Percentiles rank a stretch among this genome's conserved stretches.
These are phyloP conservation scores for Phytophthora ohioensis DNA, from an alignment of 352 stramenopile species.

Conservation along the genomic window DNA sequence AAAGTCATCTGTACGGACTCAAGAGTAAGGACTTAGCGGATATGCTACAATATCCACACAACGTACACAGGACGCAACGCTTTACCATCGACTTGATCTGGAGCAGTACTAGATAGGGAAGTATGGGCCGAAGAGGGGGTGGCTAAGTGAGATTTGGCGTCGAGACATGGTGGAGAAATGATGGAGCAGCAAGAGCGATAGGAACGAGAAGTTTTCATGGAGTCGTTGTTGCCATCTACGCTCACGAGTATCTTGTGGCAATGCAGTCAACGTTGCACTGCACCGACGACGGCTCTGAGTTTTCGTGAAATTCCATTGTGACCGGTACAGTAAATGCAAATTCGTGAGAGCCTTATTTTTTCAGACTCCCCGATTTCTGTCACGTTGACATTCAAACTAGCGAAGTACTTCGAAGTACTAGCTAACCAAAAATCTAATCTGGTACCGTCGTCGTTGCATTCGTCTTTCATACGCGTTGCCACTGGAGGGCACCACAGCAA, in stretches of 20 bases:
- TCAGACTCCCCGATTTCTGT: too few relatives aligned
- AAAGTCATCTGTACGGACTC: constrained; percentile 11
- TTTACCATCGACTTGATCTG: constrained; percentile 19
- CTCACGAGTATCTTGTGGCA: not conserved
- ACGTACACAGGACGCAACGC: not conserved
- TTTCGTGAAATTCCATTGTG: constrained; percentile 8
- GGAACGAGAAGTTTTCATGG: constrained; percentile 10
- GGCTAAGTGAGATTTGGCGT: constrained; percentile 18
- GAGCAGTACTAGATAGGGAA: constrained; percentile 18
- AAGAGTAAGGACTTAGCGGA: constrained; percentile 11
- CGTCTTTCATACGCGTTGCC: constrained; percentile 1
- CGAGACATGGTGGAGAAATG: not conserved
- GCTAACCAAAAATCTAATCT: not conserved
- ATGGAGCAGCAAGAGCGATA: constrained; percentile 12
- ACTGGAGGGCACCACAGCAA: constrained; percentile 10
- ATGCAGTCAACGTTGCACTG: constrained; percentile 5
- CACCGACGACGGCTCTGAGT: constrained; percentile 6
- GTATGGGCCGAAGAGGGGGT: constrained; percentile 14
- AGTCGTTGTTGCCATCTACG: constrained; percentile 10
- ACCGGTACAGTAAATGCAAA: not conserved
- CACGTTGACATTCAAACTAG: too few relatives aligned
- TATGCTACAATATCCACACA: not conserved
- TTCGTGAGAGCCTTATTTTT: too few relatives aligned
- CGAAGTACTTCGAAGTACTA: too few relatives aligned
- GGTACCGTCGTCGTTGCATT: constrained; percentile 10